Evolutionary conservation across 129 eudicot species (phyloP).

Genomic region (Artemisia argyi): DNA sequence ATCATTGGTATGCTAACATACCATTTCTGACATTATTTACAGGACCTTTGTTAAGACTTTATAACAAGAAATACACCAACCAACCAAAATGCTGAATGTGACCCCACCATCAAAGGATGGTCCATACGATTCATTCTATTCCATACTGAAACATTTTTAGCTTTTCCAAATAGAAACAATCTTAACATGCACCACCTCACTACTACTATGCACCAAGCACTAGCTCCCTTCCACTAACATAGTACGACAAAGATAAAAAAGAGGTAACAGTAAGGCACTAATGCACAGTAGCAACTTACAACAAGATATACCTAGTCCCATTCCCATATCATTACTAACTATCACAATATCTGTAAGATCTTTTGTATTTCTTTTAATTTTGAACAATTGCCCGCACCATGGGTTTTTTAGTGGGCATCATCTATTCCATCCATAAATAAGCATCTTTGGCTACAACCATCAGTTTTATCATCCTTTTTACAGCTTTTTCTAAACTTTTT

Average conservation of each 20-base stretch:
- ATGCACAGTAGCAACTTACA: constrained; percentile 22
- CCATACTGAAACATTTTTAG: constrained; percentile 18
- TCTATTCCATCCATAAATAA: too few relatives aligned
- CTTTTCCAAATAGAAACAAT: constrained; percentile 29
- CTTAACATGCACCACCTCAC: constrained; percentile 22
- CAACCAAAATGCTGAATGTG: constrained; percentile 22
- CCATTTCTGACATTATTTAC: constrained; percentile 8
- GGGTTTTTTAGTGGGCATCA: constrained; percentile 23
- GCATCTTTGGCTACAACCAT: too few relatives aligned
- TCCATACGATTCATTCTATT: constrained; percentile 13
- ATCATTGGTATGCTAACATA: constrained; percentile 31
- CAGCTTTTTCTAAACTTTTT: neutral
- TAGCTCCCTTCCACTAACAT: constrained; percentile 37
- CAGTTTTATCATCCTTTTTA: too few relatives aligned
- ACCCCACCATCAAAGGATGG: constrained; percentile 33
- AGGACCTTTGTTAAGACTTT: constrained; percentile 9
- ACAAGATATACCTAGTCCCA: constrained; percentile 22
- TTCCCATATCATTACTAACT: neutral
- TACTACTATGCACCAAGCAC: constrained; percentile 20
- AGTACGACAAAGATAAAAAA: constrained; percentile 36
- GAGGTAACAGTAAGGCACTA: constrained; percentile 37
- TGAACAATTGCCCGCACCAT: neutral
- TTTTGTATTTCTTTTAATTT: too few relatives aligned
- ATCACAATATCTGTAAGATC: too few relatives aligned
- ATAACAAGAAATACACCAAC: constrained; percentile 22